Conservation (phyloP, 768 basidiomycete species). For the Pleurotus giganteus region DNA sequence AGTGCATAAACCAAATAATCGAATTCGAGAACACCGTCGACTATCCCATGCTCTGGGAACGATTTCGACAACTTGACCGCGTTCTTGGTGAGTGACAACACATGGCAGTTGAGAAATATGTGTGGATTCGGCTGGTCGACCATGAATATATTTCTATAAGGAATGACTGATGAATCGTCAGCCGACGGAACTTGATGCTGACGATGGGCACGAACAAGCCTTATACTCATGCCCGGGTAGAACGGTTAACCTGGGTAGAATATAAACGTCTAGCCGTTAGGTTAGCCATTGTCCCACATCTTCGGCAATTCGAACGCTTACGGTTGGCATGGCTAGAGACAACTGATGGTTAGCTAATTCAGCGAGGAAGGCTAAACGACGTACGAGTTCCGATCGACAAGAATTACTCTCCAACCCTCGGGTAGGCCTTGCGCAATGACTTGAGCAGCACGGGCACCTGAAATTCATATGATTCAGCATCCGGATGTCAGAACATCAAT, state of each 20-base stretch:
- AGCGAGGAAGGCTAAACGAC: constrained; percentile 15
- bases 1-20: constrained; percentile 63
- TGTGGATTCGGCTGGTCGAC: constrained; percentile 21
- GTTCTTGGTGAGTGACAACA: constrained; percentile 36
- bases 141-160: constrained; percentile 48
- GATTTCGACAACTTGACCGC: constrained; percentile 43
- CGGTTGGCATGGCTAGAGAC: constrained; percentile 45
- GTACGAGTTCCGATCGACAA: constrained; percentile 61
- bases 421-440: constrained; percentile 48
- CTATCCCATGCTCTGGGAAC: constrained; percentile 45
- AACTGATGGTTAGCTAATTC: background rate
- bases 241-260: constrained; percentile 55
- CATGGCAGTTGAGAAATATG: constrained; percentile 42
- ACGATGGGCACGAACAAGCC: constrained; percentile 42
- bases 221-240: constrained; percentile 64
- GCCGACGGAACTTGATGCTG: background rate
- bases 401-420: constrained; percentile 49
- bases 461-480: constrained; percentile 7
- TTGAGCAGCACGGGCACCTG: constrained; percentile 50
- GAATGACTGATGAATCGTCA: constrained; percentile 39
- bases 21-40: constrained; percentile 36
- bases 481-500: constrained; percentile 3
- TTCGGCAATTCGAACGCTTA: constrained; percentile 17
- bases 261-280: constrained; percentile 46
- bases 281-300: background rate